A percentile compares a stretch with the other conserved stretches of the same genome.
These are phyloP conservation scores for Forsythia suspensa DNA, from an alignment of 257 asterid species.

Conservation along the genomic window DNA sequence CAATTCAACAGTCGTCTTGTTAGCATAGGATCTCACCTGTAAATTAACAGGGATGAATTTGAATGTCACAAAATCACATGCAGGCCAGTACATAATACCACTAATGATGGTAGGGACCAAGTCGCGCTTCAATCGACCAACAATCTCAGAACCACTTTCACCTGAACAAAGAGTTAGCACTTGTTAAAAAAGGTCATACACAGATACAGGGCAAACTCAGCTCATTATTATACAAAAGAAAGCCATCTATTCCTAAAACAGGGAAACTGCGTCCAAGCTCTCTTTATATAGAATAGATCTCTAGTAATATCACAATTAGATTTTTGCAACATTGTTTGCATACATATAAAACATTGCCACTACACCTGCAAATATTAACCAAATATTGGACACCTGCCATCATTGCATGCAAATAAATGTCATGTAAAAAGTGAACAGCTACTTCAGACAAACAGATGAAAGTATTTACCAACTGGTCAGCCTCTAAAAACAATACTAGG, in stretches of 20 bases:
- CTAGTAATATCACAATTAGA: neutral
- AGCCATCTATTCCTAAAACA: neutral
- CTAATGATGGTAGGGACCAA: constrained; percentile 63
- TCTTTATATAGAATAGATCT: neutral
- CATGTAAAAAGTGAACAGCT: neutral
- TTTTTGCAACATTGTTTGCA: neutral
- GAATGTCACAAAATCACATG: constrained; percentile 84
- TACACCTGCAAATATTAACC: neutral
- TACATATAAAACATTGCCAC: neutral
- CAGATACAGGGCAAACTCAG: constrained; percentile 3
- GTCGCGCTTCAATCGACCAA: constrained; percentile 81
- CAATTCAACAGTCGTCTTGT: neutral
- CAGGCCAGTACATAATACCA: constrained; percentile 82
- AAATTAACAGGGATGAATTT: constrained; percentile 83
- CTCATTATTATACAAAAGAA: neutral
- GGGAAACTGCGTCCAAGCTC: neutral
- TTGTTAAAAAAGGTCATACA: neutral
- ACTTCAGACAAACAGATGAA: neutral
- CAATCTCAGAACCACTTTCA: constrained; percentile 68
- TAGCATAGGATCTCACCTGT: constrained; percentile 46
- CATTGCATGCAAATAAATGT: neutral
- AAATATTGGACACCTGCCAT: neutral
- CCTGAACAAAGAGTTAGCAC: constrained; percentile 40
- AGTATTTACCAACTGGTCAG: neutral
- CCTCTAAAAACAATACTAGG: neutral